Base-by-base conservation (phyloP, 23 red algal species). In the Pyropia haitanensis region DNA sequence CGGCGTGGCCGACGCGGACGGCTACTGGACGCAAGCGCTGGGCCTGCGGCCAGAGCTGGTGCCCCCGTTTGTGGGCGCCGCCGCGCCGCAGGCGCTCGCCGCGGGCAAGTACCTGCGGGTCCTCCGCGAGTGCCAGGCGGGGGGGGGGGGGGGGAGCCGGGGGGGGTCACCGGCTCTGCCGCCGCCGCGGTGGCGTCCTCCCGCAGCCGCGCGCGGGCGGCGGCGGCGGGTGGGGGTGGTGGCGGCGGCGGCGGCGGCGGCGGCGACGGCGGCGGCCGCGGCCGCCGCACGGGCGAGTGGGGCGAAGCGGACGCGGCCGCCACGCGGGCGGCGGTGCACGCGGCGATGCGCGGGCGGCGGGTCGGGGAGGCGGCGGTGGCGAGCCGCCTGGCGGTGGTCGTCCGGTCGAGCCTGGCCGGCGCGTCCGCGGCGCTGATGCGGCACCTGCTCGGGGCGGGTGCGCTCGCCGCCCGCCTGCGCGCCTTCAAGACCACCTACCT, bases 101-200 rank as follows among this genome's bases (percentile, higher is more conserved):
- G 78, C 83, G 22, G 82, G 91, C 22, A 96, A 96, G 72, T 88
- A 83, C 62, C 67, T 74, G 2, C 61, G 63, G 32, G 73, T 86
- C 5, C 64, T 91, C 6, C 78, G 67, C n/a, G 76, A 90, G 33
- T 75, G 78, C 29, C 54, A 58, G 21, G 73, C 64, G 9, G 17
- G 63, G 22, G 49, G 21, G 10, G 22, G 28, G 34, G 62, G 60
- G 19, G 20, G 27, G 62, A 31, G 7, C 17, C 57, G 21, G 2
- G 15, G 21, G 25, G 63, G 26, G 12, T 59, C 30, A 16, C 49
- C 54, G 32, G 25, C 64, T 10, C 55, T 50, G 10, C 18, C 64
- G 13, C 17, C 66, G 17, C 44, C 44, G 32, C 27, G 17, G 12
- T 52, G 49, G 18, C 17, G 5, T 48, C 28, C 18, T 18, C 13